These are phyloP conservation scores for Parastagonospora nodorum DNA, from an alignment of 2,329 filamentous ascomycete species.

Conservation along the genomic window DNA sequence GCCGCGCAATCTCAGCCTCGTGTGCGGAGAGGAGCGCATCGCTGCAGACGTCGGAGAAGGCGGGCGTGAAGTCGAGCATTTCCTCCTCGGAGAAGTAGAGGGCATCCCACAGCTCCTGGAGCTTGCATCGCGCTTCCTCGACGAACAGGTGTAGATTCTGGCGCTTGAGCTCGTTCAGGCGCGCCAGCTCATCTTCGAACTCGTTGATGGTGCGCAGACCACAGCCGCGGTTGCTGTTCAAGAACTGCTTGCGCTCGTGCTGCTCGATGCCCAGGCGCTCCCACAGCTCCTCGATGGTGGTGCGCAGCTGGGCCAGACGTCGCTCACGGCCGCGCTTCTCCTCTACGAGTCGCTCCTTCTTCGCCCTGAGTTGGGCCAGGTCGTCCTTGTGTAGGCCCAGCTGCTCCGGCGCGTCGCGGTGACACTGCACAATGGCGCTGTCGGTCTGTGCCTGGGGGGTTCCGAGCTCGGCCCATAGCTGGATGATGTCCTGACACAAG, in stretches of 20 bases:
- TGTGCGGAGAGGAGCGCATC: slow-evolving; percentile 94
- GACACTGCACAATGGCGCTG: slow-evolving; percentile 81
- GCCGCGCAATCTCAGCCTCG: slow-evolving; percentile 82
- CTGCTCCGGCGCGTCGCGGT: slow-evolving; percentile 90
- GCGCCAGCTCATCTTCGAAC: slow-evolving; percentile 85
- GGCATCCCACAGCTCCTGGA: slow-evolving; percentile 94
- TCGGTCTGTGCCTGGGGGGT: slow-evolving; percentile 94
- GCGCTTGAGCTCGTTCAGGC: slow-evolving; percentile 89
- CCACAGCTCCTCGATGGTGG: slow-evolving; percentile 85
- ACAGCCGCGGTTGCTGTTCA: slow-evolving; percentile 86
- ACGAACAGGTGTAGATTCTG: slow-evolving; percentile 96
- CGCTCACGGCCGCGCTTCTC: slow-evolving; percentile 88
- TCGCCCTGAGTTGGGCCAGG: slow-evolving; percentile 70
- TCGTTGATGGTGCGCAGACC: slow-evolving; percentile 92
- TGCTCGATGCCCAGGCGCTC: slow-evolving; percentile 84
- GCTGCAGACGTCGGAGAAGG: slow-evolving; percentile 95
- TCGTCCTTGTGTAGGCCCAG: slow-evolving; percentile 91
- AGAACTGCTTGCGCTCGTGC: slow-evolving; percentile 79
- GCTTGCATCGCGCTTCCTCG: slow-evolving; percentile 85
- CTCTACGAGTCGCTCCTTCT: slow-evolving; percentile 80
- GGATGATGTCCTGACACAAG: slow-evolving; percentile 82
- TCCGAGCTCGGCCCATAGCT: slow-evolving; percentile 93
- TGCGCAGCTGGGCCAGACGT: slow-evolving; percentile 74
- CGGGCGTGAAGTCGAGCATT: slow-evolving; percentile 97
- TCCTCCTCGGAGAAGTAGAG: slow-evolving; percentile 97